Evolutionary conservation across 352 stramenopile species (phyloP), one percentile per base, ranked within the genome.

Genomic region (Plasmopara muralis): DNA sequence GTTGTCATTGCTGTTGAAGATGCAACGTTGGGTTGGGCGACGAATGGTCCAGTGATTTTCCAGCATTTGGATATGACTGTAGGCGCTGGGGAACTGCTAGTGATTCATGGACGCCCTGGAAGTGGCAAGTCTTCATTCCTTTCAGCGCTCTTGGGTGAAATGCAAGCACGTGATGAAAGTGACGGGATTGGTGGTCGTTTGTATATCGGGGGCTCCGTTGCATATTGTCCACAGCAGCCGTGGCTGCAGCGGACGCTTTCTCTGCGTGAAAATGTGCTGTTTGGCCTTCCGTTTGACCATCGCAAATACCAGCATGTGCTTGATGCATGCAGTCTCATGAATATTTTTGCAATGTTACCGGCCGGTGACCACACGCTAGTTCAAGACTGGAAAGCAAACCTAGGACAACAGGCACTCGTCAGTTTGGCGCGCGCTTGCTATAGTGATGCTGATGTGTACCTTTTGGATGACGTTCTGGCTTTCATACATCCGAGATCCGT

Each of bases 101-200:
- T 95, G 12, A 70, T 99, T 2, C 90, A 98, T 38, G 97, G 97
- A 18, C 67, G 74, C 8, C 92, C 98, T 5, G 95, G 93, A 4
- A 90, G 74, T 53, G 96, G 96, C 43, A 99, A 99, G 66, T 97
- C 83, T 35, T 97, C 87, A 2, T 84, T 99, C 15, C 71, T 98
- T 5, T 86, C 83, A 7, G 89, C 88, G 5, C 70, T 99, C 47
- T 60, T 99, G 14, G 95, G 96, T 20, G 96, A 99, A 62, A 98
- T 99, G 83, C 74, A 93, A 61, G 77, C 70, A 40, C 70, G 59
- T 47, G 35, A 71, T 8, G 71, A 68, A 28, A 62, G 47, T 43
- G 53, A 70, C 38, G 50, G 50, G 25, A 50, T 25, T 37, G 40
- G 45, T 51, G 45, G 57, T n/a, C 62, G 62, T 10, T 68, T 87